Percentiles rank a stretch among this genome's conserved stretches.
These are phyloP conservation scores for Trichosanthes cucumerina DNA, from an alignment of 306 rosid genomes.

Conservation along the genomic window DNA sequence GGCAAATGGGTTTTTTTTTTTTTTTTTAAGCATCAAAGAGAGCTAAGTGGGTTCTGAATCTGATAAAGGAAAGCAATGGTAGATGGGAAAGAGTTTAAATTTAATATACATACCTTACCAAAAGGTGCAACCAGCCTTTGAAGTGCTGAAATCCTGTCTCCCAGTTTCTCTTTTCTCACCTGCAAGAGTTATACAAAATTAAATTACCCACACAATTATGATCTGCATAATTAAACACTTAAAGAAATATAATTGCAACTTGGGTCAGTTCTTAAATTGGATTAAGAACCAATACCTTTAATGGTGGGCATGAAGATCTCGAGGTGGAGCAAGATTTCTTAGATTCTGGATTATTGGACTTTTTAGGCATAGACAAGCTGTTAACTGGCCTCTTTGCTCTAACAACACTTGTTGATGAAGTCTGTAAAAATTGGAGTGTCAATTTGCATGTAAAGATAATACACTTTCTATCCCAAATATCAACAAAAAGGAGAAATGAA, in stretches of 20 bases:
- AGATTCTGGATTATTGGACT: slow-evolving; percentile 15
- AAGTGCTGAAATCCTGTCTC: slow-evolving; percentile 55
- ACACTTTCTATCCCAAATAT: background rate
- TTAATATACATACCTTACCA: slow-evolving; percentile 44
- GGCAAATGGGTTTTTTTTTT: background rate
- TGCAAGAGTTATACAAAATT: slow-evolving; percentile 5
- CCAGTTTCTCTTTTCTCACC: slow-evolving; percentile 55
- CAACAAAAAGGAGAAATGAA: background rate
- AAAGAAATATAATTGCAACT: background rate
- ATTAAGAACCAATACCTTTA: slow-evolving; percentile 17
- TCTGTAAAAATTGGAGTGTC: background rate
- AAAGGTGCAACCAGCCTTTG: slow-evolving; percentile 65
- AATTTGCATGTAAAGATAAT: background rate
- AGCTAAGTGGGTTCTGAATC: slow-evolving; percentile 21
- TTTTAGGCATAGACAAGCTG: slow-evolving; percentile 12
- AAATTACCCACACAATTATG: background rate
- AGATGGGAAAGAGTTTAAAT: background rate
- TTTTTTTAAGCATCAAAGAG: background rate
- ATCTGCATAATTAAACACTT: background rate
- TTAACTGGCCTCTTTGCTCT: slow-evolving; percentile 17
- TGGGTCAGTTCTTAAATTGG: background rate
- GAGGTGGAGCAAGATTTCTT: slow-evolving; percentile 22
- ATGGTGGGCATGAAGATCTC: slow-evolving; percentile 30
- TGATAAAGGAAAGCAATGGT: slow-evolving; percentile 4
- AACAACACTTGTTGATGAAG: slow-evolving; percentile 2